A percentile compares a stretch with the other conserved stretches of the same genome.
phyloP scores from a whole-genome alignment of 2,329 filamentous ascomycete genomes.

The Fusarium falciforme region DNA sequence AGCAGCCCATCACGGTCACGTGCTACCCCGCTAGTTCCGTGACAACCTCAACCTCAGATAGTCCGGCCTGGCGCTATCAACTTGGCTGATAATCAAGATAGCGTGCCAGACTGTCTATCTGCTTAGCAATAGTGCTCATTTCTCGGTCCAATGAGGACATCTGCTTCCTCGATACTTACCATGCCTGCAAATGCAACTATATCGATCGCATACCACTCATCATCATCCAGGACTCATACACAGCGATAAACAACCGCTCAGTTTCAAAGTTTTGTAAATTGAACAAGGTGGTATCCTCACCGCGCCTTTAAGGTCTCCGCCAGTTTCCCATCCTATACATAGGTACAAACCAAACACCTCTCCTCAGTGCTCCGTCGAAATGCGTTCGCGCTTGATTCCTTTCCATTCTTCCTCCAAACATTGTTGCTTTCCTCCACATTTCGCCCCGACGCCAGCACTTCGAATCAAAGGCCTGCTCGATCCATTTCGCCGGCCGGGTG shows the following conservation, averaged over 20 bases:
- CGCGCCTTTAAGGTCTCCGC: constrained; percentile 27
- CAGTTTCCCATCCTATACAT: constrained; percentile 42
- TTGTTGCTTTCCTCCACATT: constrained; percentile 18
- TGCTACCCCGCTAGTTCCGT: background rate
- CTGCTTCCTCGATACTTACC: background rate
- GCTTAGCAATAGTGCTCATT: background rate
- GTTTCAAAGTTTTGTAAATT: constrained; percentile 25
- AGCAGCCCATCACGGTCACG: background rate
- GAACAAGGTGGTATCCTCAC: constrained; percentile 35
- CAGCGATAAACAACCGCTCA: background rate
- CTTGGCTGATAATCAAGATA: background rate
- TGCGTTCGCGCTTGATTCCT: constrained; percentile 32
- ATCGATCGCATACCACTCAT: background rate
- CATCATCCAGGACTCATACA: background rate
- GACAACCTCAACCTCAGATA: background rate
- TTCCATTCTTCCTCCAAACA: constrained; percentile 40
- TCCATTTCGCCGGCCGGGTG: constrained; percentile 36
- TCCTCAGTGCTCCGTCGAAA: constrained; percentile 24
- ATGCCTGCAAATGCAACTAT: background rate
- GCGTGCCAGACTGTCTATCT: background rate
- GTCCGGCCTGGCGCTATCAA: background rate
- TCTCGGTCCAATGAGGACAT: background rate
- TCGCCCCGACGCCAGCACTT: constrained; percentile 34
- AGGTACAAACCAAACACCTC: constrained; percentile 44
- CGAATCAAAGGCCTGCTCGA: constrained; percentile 51